Evolutionary conservation across 1,139 yeast genomes (phyloP).

Genomic region (Taphrina deformans): DNA sequence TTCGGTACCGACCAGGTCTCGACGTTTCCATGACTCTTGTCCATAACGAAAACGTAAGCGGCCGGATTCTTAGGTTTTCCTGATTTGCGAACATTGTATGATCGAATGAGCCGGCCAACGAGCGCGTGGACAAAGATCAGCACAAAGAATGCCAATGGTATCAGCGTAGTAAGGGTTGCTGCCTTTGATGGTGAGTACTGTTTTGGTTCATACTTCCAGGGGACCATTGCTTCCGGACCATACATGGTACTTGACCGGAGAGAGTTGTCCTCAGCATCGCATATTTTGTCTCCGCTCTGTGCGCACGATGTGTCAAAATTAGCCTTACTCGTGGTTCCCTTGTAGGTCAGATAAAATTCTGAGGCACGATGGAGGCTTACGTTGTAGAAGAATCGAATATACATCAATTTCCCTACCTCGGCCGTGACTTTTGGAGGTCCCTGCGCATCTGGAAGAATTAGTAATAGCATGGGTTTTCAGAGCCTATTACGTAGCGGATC

Average conservation of each 20-base stretch:
- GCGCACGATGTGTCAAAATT: neutral
- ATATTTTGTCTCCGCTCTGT: neutral
- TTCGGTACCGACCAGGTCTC: neutral
- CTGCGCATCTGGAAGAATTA: neutral
- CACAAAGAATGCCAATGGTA: neutral
- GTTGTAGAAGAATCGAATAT: constrained; percentile 1
- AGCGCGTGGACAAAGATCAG: neutral
- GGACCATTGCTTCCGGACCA: neutral
- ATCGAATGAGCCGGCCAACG: neutral
- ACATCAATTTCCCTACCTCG: neutral
- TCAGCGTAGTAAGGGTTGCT: neutral
- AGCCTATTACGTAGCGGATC: constrained; percentile 6
- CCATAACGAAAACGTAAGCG: constrained; percentile 1
- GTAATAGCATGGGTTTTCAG: neutral
- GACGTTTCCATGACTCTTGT: constrained; percentile 4
- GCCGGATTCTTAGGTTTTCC: neutral
- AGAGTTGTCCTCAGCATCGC: constrained; percentile 4
- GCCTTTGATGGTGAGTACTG: neutral
- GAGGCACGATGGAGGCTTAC: neutral
- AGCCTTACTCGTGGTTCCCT: neutral
- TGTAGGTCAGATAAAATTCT: too few species aligned
- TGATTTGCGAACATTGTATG: neutral
- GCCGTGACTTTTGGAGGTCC: neutral
- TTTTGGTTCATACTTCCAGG: neutral
- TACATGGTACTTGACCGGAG: neutral